Conservation (phyloP, 768 basidiomycete genomes). For the Hypholoma fasciculare region DNA sequence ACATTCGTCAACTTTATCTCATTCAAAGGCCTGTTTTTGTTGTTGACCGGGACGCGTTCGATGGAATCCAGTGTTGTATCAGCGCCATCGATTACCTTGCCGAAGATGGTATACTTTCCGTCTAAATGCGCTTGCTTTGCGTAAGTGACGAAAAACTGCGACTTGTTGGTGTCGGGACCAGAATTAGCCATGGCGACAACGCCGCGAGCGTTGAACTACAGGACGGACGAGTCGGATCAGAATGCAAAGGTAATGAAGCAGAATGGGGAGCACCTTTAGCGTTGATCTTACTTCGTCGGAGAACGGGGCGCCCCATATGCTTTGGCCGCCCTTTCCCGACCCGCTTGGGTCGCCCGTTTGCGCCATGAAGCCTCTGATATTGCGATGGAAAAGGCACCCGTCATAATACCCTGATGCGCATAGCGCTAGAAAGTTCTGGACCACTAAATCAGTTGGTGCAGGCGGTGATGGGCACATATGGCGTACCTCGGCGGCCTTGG, state of each 20-base stretch:
- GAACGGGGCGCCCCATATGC: conserved; percentile 93
- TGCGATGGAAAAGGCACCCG: conserved; percentile 85
- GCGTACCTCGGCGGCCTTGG: conserved; percentile 87
- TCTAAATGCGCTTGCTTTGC: conserved; percentile 93
- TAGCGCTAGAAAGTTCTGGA: conserved; percentile 91
- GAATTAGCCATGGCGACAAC: conserved; percentile 98
- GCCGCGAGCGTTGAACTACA: conserved; percentile 91
- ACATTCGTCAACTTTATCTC: conserved; percentile 87
- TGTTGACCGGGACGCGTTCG: conserved; percentile 88
- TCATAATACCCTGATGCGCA: conserved; percentile 91
- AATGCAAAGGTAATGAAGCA: conserved; percentile 7
- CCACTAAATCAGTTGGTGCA: conserved; percentile 6
- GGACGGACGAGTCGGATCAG: conserved; percentile 20
- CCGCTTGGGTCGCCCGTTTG: conserved; percentile 92
- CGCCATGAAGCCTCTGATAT: conserved; percentile 95
- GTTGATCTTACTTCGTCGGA: conserved; percentile 92
- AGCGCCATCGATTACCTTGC: conserved; percentile 97
- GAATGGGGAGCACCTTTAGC: conserved; percentile 64
- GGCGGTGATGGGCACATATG: conserved; percentile 7
- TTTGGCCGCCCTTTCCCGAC: conserved; percentile 94
- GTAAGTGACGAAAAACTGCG: conserved; percentile 88
- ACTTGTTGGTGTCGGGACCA: conserved; percentile 93
- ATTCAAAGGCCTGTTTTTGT: conserved; percentile 83
- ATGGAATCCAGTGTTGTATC: conserved; percentile 93
- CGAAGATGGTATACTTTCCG: conserved; percentile 92